Percentiles rank a stretch among this genome's conserved stretches.
phyloP scores from a whole-genome alignment of 345 rosid genomes.

The Eucalyptus tenuipes region DNA sequence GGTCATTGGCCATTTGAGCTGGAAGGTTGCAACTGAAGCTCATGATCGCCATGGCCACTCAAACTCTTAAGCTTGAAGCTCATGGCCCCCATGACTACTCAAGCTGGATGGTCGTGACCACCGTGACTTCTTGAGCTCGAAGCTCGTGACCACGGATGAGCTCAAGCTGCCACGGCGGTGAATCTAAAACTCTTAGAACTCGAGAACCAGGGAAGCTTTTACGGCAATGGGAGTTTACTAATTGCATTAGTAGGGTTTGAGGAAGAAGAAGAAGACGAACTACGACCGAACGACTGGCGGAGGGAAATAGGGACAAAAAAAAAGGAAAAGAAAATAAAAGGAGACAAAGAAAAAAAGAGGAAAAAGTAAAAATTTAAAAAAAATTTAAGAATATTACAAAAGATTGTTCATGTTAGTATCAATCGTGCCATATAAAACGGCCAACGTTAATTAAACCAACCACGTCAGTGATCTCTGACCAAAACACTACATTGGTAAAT shows the following conservation, averaged over 20 bases:
- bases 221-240: neutral
- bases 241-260: neutral
- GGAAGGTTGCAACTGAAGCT: neutral
- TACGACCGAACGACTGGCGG: accelerated
- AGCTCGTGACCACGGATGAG: neutral
- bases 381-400: neutral
- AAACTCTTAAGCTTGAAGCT: neutral
- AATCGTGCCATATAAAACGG: accelerated
- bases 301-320: neutral
- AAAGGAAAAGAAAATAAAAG: neutral
- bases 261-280: neutral
- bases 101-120: accelerated
- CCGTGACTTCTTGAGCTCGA: neutral
- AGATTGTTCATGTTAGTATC: neutral
- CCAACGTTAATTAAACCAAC: accelerated
- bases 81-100: neutral
- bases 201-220: neutral
- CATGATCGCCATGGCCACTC: neutral
- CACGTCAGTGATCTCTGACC: accelerated
- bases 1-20: neutral
- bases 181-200: neutral
- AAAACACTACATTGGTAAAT: neutral
- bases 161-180: neutral
- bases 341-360: neutral
- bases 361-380: neutral